A percentile compares a stretch with the other conserved stretches of the same genome.
phyloP scores from a whole-genome alignment of 2,329 filamentous ascomycete genomes.

The Aspergillus alliaceus region DNA sequence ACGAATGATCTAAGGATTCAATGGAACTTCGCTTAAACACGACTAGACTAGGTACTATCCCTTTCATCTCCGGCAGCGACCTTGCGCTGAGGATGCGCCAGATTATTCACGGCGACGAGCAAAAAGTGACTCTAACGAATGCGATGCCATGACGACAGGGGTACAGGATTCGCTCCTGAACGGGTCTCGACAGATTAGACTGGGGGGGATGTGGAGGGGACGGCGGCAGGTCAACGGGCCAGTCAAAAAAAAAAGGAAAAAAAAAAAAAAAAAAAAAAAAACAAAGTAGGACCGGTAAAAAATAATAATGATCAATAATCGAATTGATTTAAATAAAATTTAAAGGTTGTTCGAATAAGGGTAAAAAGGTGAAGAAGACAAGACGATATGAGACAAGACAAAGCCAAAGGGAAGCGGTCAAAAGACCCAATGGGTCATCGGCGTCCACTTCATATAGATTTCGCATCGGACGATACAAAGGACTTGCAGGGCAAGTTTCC shows the following conservation, averaged over 20 bases:
- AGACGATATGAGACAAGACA: slow-evolving; percentile 6
- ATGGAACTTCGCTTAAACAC: slow-evolving; percentile 19
- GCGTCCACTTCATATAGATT: slow-evolving; percentile 16
- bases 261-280: background rate
- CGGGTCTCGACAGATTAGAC: slow-evolving; percentile 20
- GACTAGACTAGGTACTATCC: slow-evolving; percentile 19
- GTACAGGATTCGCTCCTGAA: slow-evolving; percentile 18
- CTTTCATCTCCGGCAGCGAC: slow-evolving; percentile 26
- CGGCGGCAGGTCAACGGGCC: slow-evolving; percentile 18
- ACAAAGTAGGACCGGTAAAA: too few relatives aligned
- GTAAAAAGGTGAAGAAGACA: slow-evolving; percentile 13
- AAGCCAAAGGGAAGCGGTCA: slow-evolving; percentile 19
- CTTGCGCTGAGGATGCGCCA: slow-evolving; percentile 19
- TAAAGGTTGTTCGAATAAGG: slow-evolving; percentile 10
- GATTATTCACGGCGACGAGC: slow-evolving; percentile 17
- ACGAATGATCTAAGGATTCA: slow-evolving; percentile 19
- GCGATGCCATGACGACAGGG: slow-evolving; percentile 25
- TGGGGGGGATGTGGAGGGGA: slow-evolving; percentile 16
- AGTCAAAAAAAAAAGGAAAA: slow-evolving; percentile 9
- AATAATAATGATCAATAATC: too few relatives aligned
- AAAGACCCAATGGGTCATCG: slow-evolving; percentile 14
- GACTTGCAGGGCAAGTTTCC: slow-evolving; percentile 9
- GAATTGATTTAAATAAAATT: too few relatives aligned
- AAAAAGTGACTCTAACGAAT: slow-evolving; percentile 8
- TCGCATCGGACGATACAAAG: slow-evolving; percentile 13